phyloP scores from a whole-genome alignment of 768 basidiomycete species.

The Bullera alba region DNA sequence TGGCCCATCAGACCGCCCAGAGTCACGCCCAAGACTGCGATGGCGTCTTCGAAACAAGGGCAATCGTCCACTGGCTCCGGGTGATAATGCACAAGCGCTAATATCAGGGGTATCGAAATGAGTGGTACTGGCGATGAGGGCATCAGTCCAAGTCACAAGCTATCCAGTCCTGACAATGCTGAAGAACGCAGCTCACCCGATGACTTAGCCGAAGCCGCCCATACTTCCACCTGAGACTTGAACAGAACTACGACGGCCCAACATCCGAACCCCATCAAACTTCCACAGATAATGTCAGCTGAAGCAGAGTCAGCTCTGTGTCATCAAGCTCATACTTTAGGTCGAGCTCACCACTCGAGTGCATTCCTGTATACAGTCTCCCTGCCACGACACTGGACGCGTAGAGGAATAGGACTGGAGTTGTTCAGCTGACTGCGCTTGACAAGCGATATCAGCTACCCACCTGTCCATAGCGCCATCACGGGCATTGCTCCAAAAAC shows the following conservation, averaged over 20 bases:
- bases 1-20: slow-evolving; percentile 63
- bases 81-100: slow-evolving; percentile 76
- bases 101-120: slow-evolving; percentile 48
- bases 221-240: slow-evolving; percentile 48
- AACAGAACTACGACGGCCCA: slow-evolving; percentile 53
- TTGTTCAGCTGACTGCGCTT: slow-evolving; percentile 8
- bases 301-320: not conserved
- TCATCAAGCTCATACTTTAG: not conserved
- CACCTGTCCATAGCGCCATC: slow-evolving; percentile 16
- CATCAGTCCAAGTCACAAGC: not conserved
- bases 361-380: slow-evolving; percentile 46
- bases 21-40: slow-evolving; percentile 79
- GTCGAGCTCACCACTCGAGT: slow-evolving; percentile 35
- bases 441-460: not conserved
- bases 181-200: slow-evolving; percentile 43
- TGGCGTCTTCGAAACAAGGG: slow-evolving; percentile 96
- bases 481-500: slow-evolving; percentile 5
- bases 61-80: slow-evolving; percentile 94
- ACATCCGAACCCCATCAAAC: slow-evolving; percentile 57
- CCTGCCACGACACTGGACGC: slow-evolving; percentile 44
- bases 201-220: slow-evolving; percentile 42
- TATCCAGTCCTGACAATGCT: not conserved
- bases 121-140: slow-evolving; percentile 22
- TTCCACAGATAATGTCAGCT: slow-evolving; percentile 43
- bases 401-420: slow-evolving; percentile 30